phyloP scores from a whole-genome alignment of 148 eudicot species.

The Vaccinium corymbosum region DNA sequence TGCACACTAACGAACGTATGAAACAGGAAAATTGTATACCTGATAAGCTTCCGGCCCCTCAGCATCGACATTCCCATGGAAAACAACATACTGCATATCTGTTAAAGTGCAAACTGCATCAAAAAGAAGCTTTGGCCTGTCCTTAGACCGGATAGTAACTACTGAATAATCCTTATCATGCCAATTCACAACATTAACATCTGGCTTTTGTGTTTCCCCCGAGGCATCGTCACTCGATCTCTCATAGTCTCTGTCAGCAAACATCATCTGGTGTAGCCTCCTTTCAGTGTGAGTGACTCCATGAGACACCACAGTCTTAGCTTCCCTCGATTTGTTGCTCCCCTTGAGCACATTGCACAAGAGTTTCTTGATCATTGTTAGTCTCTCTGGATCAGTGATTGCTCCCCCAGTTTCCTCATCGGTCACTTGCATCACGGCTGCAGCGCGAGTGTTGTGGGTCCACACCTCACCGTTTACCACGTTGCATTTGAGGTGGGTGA shows the following conservation, averaged over 20 bases:
- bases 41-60: constrained; percentile 81
- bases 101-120: constrained; percentile 88
- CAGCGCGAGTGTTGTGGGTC: constrained; percentile 95
- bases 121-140: constrained; percentile 86
- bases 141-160: constrained; percentile 72
- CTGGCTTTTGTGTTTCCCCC: constrained; percentile 50
- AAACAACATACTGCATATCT: constrained; percentile 92
- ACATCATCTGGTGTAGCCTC: constrained; percentile 93
- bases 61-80: constrained; percentile 82
- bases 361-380: constrained; percentile 51
- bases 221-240: constrained; percentile 27
- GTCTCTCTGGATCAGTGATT: constrained; percentile 54
- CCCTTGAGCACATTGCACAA: constrained; percentile 72
- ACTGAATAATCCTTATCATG: constrained; percentile 79
- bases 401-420: constrained; percentile 63
- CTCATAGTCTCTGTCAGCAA: constrained; percentile 78
- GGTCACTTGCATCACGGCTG: constrained; percentile 82
- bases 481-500: constrained; percentile 72
- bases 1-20: no score
- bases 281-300: constrained; percentile 67
- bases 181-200: constrained; percentile 80
- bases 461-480: constrained; percentile 90
- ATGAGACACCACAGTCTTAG: constrained; percentile 70
- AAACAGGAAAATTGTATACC: constrained; percentile 34
- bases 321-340: constrained; percentile 56